Conservation (phyloP, 2,329 filamentous ascomycete species). For the Fusarium sp. region DNA sequence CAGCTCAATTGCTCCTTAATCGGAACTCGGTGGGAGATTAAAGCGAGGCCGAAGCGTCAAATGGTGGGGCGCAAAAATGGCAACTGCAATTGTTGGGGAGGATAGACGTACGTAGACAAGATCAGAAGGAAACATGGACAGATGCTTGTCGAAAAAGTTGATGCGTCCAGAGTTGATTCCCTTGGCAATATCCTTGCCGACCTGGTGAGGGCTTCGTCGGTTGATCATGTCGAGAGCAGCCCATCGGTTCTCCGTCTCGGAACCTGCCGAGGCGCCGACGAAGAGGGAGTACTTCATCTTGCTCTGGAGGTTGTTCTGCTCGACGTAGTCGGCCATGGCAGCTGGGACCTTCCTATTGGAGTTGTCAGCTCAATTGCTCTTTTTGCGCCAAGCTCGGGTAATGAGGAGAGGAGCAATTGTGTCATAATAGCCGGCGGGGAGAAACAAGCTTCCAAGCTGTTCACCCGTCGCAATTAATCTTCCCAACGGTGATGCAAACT, state of each 20-base stretch:
- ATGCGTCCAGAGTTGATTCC: conserved; percentile 91
- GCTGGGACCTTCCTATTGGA: conserved; percentile 78
- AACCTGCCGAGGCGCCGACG: conserved; percentile 88
- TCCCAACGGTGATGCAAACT: conserved; percentile 5
- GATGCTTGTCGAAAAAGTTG: conserved; percentile 93
- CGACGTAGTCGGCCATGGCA: conserved; percentile 87
- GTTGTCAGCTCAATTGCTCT: conserved; percentile 29
- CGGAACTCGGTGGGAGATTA: conserved; percentile 34
- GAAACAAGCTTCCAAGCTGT: background rate
- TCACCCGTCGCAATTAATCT: no score
- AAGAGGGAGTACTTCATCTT: conserved; percentile 88
- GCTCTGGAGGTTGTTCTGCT: conserved; percentile 85
- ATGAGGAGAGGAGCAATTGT: conserved; percentile 1
- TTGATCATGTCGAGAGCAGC: conserved; percentile 91
- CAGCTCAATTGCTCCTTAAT: conserved; percentile 21
- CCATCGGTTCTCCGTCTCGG: conserved; percentile 93
- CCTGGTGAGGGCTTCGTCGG: conserved; percentile 84
- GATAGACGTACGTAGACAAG: conserved; percentile 74
- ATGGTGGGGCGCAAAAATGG: conserved; percentile 21
- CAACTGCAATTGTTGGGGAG: no score
- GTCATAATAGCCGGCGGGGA: conserved; percentile 31
- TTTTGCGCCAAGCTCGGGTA: conserved; percentile 32
- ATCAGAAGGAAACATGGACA: conserved; percentile 92
- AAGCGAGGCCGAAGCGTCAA: conserved; percentile 30
- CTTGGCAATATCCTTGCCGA: conserved; percentile 89